Base-by-base conservation (phyloP, 1,139 yeast genomes). In the Yamadazyma dendronema region DNA sequence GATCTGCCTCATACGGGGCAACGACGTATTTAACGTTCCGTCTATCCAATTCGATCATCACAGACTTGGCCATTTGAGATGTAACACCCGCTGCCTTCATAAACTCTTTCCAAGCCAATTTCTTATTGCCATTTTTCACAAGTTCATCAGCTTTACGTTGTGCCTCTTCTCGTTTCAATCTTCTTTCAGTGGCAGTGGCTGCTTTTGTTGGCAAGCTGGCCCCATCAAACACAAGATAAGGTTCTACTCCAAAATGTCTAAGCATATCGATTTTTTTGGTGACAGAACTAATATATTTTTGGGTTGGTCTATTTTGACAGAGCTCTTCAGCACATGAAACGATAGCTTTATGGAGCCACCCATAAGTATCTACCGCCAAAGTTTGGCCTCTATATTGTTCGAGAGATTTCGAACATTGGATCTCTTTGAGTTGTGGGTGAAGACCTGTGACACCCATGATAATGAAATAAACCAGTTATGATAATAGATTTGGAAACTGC, bases 1-100 rank as follows among this genome's bases (percentile, higher is more conserved):
- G 86, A 57, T 94, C 99, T 0, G 98, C 98, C 62, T 94, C 99
- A 56, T 89, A 94, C 0, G 99, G 99, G 0, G 99, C 98, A 8
- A 94, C 98, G 13, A 92, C 77, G 52, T 79, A 92, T 44, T 72
- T 73, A 33, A 94, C 79, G 1, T 64, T 61, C 34, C 73, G 67
- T n/a, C 57, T 52, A 48, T 80, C 81, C 44, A 94, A 70, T 47
- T 78, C 83, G 24, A 83, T 83, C 60, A 90, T 88, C 13, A 92
- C 72, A 17, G 88, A 76, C 50, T 86, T 85, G 4, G 96, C 97
- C 94, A 94, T 89, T 46, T 79, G 80, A 1, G 96, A 90, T 1
- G 96, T 85, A 11, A 94, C 86, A 48, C 85, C 90, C 5, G 95
- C 86, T 23, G 92, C 82, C 56, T 85, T 85, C 63, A 80, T 81